Conservation (phyloP, 441 rosid genomes). For the Macaranga tanarius region DNA sequence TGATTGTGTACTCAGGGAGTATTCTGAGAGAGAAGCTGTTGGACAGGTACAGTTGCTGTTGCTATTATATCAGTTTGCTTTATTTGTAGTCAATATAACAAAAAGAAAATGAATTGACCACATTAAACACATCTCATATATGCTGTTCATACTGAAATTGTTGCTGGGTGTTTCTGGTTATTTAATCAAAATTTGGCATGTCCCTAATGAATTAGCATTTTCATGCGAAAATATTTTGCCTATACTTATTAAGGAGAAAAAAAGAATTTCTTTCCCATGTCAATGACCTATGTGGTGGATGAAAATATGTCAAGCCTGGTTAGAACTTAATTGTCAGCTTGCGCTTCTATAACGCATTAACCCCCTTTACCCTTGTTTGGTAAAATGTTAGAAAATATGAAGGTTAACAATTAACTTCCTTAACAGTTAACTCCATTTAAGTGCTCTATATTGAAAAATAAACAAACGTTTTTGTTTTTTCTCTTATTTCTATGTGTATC, state of each 20-base stretch:
- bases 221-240: neutral
- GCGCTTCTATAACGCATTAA: no score
- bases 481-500: no score
- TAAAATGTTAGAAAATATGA: no score
- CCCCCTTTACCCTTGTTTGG: no score
- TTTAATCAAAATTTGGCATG: neutral
- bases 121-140: neutral
- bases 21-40: slow-evolving; percentile 84
- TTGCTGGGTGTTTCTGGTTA: neutral
- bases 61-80: neutral
- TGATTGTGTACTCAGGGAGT: slow-evolving; percentile 78
- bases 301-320: neutral
- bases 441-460: no score
- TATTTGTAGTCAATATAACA: neutral
- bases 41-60: slow-evolving; percentile 72
- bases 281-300: neutral
- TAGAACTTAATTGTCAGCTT: no score
- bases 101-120: neutral
- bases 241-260: no score
- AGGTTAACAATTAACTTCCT: no score
- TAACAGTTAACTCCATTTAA: no score
- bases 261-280: neutral
- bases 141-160: no score
- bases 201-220: neutral
- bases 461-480: no score